Conservation (phyloP, 2,329 filamentous ascomycete species). For the Monosporascus sp. region DNA sequence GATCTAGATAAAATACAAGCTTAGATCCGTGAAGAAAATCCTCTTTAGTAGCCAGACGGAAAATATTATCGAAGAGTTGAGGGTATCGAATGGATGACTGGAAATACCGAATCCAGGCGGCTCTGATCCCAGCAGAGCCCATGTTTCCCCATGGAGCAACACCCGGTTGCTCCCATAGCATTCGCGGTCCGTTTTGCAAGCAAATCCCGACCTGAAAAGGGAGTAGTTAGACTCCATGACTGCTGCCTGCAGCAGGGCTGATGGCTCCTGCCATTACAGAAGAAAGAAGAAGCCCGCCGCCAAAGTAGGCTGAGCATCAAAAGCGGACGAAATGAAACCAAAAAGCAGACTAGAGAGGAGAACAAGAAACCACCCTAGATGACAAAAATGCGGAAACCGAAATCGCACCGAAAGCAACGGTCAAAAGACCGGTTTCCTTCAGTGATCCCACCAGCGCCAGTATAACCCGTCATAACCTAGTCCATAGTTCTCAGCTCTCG, state of each 20-base stretch:
- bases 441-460: constrained; percentile 11
- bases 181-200: no score
- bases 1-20: neutral
- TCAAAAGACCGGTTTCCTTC: neutral
- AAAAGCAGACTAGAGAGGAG: neutral
- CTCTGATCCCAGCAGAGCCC: no score
- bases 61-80: no score
- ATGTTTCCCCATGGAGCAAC: no score
- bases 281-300: no score
- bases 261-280: no score
- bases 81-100: no score
- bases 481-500: constrained; percentile 5
- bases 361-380: neutral
- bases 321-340: neutral
- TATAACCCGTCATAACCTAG: constrained; percentile 12
- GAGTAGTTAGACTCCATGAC: no score
- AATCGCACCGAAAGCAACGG: constrained; percentile 4
- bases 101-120: no score
- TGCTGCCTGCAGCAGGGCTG: no score
- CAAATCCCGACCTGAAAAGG: no score
- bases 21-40: neutral
- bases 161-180: no score
- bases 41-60: neutral
- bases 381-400: neutral
- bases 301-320: neutral